These are phyloP conservation scores for Alternaria sp. DNA, from an alignment of 2,329 filamentous ascomycete species.

Conservation along the genomic window DNA sequence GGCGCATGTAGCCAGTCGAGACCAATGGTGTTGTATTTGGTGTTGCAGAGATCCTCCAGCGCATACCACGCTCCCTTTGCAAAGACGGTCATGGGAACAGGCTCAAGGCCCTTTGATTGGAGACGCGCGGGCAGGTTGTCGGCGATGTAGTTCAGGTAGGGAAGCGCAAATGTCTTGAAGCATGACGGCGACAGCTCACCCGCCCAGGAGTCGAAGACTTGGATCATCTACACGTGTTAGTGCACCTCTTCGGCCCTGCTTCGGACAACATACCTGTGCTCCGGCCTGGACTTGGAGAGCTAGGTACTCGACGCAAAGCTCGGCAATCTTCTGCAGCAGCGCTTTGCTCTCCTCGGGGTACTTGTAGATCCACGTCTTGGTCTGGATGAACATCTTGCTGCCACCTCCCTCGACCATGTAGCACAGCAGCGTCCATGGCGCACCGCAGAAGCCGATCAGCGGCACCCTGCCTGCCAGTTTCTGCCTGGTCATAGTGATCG, in stretches of 20 bases:
- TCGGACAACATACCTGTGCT: constrained; percentile 72
- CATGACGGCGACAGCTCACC: constrained; percentile 86
- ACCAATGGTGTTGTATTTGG: constrained; percentile 92
- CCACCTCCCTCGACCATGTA: constrained; percentile 99
- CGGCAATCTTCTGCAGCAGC: constrained; percentile 88
- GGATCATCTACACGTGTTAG: constrained; percentile 69
- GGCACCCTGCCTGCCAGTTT: constrained; percentile 90
- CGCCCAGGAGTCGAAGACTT: constrained; percentile 99
- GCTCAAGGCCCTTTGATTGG: constrained; percentile 75
- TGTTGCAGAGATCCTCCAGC: constrained; percentile 82
- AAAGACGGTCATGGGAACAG: constrained; percentile 96
- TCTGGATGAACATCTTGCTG: constrained; percentile 91
- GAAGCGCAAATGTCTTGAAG: constrained; percentile 85
- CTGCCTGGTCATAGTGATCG: constrained; percentile 87
- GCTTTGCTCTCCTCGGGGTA: constrained; percentile 81
- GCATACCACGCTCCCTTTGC: constrained; percentile 98
- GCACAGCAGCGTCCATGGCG: constrained; percentile 95
- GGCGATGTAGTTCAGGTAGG: constrained; percentile 85
- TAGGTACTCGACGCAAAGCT: constrained; percentile 93
- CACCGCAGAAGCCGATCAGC: constrained; percentile 94
- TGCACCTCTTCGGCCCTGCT: background rate
- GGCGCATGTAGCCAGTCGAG: constrained; percentile 96
- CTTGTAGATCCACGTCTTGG: constrained; percentile 96
- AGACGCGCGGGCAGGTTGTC: constrained; percentile 78
- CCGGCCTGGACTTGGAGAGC: constrained; percentile 92